phyloP scores from a whole-genome alignment of 306 rosid genomes.

The Acacia melanoxylon region DNA sequence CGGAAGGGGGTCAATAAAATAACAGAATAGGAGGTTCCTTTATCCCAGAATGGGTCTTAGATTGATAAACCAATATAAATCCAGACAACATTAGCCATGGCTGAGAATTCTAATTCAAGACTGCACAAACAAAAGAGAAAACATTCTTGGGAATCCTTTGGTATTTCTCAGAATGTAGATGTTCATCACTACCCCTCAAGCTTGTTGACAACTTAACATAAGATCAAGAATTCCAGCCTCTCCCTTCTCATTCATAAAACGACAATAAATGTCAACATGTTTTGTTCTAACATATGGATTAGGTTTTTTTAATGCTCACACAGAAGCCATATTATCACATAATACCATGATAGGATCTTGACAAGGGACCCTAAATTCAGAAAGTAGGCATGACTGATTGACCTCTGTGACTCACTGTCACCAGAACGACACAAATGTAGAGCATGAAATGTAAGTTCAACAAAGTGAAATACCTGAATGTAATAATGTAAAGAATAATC shows the following conservation, averaged over 20 bases:
- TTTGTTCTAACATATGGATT: background rate
- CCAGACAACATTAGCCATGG: background rate
- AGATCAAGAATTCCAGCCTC: background rate
- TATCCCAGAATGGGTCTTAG: background rate
- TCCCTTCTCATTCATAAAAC: background rate
- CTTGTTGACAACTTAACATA: background rate
- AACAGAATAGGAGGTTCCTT: background rate
- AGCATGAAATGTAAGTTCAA: background rate
- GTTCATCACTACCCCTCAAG: background rate
- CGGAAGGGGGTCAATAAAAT: background rate
- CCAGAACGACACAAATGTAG: background rate
- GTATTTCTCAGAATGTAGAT: too few species aligned
- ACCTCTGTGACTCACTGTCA: background rate
- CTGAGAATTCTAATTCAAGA: constrained; percentile 4
- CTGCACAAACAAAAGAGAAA: background rate
- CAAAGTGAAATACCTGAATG: background rate
- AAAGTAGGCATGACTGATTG: background rate
- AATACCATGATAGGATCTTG: background rate
- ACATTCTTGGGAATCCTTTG: too few species aligned
- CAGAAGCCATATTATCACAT: background rate
- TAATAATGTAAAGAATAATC: background rate
- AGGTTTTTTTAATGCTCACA: background rate
- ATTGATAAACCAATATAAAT: background rate
- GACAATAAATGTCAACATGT: background rate
- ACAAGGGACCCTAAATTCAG: background rate